Conservation (phyloP, 2,329 filamentous ascomycete species). For the Allantophomopsis lycopodina region DNA sequence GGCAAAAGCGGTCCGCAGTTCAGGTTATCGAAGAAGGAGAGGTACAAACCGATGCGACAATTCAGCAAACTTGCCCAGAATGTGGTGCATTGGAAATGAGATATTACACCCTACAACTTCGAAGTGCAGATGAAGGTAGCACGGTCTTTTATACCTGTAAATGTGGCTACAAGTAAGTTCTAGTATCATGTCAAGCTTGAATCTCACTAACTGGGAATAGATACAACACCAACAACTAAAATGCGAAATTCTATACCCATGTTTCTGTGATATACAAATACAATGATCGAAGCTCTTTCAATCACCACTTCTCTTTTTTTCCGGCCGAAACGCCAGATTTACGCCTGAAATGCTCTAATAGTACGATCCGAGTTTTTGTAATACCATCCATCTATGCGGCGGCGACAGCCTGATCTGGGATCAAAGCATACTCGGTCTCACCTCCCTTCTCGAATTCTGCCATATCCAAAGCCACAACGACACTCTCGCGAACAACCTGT, state of each 20-base stretch:
- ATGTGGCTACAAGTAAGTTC: conserved; percentile 66
- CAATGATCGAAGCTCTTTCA: conserved; percentile 16
- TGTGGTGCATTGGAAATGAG: conserved; percentile 75
- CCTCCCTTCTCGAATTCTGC: conserved; percentile 89
- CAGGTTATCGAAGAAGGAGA: conserved; percentile 71
- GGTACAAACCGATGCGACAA: conserved; percentile 58
- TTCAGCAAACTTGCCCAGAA: conserved; percentile 58
- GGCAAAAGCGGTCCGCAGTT: conserved; percentile 75
- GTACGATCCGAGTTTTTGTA: too few relatives aligned
- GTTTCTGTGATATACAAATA: conserved; percentile 1
- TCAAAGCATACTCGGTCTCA: conserved; percentile 80
- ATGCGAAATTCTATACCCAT: conserved; percentile 1
- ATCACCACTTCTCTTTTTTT: background rate
- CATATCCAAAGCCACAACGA: conserved; percentile 94
- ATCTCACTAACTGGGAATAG: conserved; percentile 8
- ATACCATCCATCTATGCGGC: background rate
- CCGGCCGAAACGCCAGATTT: background rate
- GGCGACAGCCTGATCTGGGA: conserved; percentile 44
- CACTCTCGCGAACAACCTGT: conserved; percentile 85
- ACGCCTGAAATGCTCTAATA: too few relatives aligned
- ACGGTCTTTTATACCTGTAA: conserved; percentile 86
- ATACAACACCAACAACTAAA: conserved; percentile 23
- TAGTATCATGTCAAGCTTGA: background rate
- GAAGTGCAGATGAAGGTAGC: conserved; percentile 88
- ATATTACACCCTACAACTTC: conserved; percentile 73